Evolutionary conservation across 2,329 filamentous ascomycete species (phyloP).

Genomic region (Pezicula radicicola): DNA sequence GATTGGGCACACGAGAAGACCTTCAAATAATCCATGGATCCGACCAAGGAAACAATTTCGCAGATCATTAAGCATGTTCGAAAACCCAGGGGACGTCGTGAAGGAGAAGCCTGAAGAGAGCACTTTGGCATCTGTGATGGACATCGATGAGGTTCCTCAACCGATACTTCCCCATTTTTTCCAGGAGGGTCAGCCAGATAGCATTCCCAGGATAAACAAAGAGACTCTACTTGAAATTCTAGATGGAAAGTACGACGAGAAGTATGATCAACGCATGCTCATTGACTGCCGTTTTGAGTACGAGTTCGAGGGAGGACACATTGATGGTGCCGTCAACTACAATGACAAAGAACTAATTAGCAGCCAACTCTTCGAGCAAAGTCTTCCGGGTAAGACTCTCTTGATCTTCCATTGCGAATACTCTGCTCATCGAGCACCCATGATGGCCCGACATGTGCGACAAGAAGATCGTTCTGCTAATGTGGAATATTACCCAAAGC

Average conservation of each 20-base stretch:
- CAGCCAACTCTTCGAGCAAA: conserved; percentile 68
- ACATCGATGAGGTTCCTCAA: conserved; percentile 73
- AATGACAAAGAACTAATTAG: conserved; percentile 92
- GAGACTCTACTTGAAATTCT: conserved; percentile 83
- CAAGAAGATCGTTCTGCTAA: conserved; percentile 85
- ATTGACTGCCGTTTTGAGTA: conserved; percentile 99
- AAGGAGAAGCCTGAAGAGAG: conserved; percentile 63
- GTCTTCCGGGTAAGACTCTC: conserved; percentile 68
- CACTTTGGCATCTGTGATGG: conserved; percentile 72
- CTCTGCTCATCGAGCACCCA: conserved; percentile 90
- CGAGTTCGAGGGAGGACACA: conserved; percentile 95
- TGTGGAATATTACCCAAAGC: conserved; percentile 77
- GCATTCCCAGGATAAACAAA: conserved; percentile 81
- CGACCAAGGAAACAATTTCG: conserved; percentile 86
- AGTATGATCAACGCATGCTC: conserved; percentile 79
- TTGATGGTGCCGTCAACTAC: conserved; percentile 89
- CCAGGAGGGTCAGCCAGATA: conserved; percentile 76
- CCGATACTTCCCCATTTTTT: conserved; percentile 82
- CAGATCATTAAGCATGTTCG: conserved; percentile 96
- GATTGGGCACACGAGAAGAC: conserved; percentile 68
- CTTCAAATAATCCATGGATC: conserved; percentile 68
- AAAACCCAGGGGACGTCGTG: conserved; percentile 84
- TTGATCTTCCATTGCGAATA: conserved; percentile 98
- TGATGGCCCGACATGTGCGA: conserved; percentile 93
- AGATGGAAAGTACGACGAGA: conserved; percentile 74